These are phyloP conservation scores for Bruguiera sexangula DNA, from an alignment of 345 rosid genomes.

Conservation along the genomic window DNA sequence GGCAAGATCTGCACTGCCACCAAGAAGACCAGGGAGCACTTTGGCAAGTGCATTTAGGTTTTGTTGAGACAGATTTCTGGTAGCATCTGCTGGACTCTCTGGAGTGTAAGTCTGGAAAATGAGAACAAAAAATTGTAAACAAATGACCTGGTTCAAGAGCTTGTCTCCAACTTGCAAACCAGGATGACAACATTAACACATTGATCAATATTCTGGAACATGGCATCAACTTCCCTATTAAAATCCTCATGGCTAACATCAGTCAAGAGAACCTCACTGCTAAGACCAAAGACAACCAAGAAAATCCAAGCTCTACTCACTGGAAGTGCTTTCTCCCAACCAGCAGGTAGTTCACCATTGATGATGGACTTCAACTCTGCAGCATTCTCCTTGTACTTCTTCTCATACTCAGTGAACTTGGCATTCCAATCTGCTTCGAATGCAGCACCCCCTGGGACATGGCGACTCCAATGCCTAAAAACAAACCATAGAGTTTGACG, in stretches of 20 bases:
- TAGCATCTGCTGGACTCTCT: constrained; percentile 92
- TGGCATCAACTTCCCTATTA: background rate
- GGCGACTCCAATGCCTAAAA: constrained; percentile 96
- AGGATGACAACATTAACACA: background rate
- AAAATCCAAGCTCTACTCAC: constrained; percentile 40
- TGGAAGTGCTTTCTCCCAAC: constrained; percentile 93
- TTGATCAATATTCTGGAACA: background rate
- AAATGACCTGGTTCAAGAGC: constrained; percentile 6
- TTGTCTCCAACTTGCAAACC: background rate
- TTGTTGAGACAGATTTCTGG: constrained; percentile 89
- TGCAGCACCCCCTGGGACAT: constrained; percentile 57
- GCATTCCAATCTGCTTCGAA: constrained; percentile 89
- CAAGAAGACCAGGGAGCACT: constrained; percentile 85
- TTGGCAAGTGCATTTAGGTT: constrained; percentile 78
- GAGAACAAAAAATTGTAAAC: constrained; percentile 22
- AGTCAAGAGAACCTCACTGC: background rate
- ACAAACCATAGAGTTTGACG: background rate
- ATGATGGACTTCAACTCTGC: constrained; percentile 78
- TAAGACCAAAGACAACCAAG: background rate
- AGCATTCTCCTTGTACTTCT: constrained; percentile 87
- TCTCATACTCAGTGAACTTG: constrained; percentile 76
- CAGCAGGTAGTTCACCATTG: constrained; percentile 78
- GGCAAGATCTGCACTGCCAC: constrained; percentile 98
- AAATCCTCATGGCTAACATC: background rate
- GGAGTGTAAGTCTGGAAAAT: constrained; percentile 72